Percentiles rank a stretch among this genome's conserved stretches.
phyloP scores from a whole-genome alignment of 2,329 filamentous ascomycete genomes.

The Alternaria longipes region DNA sequence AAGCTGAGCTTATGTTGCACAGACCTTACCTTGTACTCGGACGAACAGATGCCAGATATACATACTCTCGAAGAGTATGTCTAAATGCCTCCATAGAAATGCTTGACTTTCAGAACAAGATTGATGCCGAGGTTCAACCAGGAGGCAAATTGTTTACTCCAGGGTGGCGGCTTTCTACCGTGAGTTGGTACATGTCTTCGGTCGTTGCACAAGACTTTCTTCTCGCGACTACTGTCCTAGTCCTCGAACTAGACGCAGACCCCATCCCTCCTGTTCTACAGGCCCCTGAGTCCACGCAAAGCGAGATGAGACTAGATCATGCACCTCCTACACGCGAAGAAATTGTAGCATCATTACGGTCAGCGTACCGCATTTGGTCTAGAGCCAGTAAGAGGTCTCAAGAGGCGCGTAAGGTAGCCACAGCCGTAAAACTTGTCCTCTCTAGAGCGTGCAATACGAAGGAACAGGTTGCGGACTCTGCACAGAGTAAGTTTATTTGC shows the following conservation, averaged over 20 bases:
- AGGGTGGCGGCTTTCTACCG: constrained; percentile 48
- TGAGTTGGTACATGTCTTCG: constrained; percentile 57
- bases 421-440: constrained; percentile 41
- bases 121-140: constrained; percentile 54
- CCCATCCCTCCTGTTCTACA: constrained; percentile 25
- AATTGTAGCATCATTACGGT: constrained; percentile 34
- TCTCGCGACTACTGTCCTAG: constrained; percentile 59
- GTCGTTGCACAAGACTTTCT: constrained; percentile 59
- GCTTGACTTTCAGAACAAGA: constrained; percentile 55
- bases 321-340: constrained; percentile 35
- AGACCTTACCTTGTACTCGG: constrained; percentile 49
- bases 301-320: constrained; percentile 28
- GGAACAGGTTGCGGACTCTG: neutral
- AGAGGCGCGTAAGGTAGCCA: constrained; percentile 42
- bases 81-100: constrained; percentile 58
- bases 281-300: neutral
- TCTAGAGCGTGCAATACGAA: constrained; percentile 26
- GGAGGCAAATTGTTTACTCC: constrained; percentile 45
- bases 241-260: constrained; percentile 54
- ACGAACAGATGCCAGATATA: constrained; percentile 48
- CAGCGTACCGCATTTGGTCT: constrained; percentile 37
- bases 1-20: constrained; percentile 49
- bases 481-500: constrained; percentile 18
- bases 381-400: constrained; percentile 38
- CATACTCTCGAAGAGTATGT: constrained; percentile 55